Evolutionary conservation across 495 filamentous ascomycete species (phyloP), one percentile per base, ranked within the genome.

Genomic region (Cercophora scortea): DNA sequence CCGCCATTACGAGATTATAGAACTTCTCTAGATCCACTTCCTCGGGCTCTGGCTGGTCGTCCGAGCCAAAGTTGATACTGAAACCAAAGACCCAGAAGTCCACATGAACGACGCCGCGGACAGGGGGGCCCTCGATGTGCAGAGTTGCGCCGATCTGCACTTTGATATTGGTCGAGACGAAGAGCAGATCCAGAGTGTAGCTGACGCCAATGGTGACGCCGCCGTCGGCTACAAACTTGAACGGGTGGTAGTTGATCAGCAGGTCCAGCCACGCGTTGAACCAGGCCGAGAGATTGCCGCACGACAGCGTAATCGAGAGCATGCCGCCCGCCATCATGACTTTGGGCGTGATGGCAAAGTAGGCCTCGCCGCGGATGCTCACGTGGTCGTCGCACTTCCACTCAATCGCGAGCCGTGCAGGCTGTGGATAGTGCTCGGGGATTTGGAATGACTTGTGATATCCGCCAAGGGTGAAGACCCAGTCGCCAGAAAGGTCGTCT

Each of bases 321-420:
- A 43, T 42, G 0, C 69, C 74, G 12, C 77, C 77, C 15, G 56
- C 74, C 78, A 80, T 80, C 52, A 61, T 68, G 0, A 51, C 58
- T 47, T 74, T 74, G 10, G 77, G 77, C 4, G 77, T 80, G 42
- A 81, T 70, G 33, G 75, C 77, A 51, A 78, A 79, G 55, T 77
- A 79, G 3, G 70, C 69, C 42, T 72, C 48, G 0, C 76, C 78
- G 1, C 43, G 42, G 46, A 81, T 68, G 4, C 52, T 63, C 19
- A 80, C 42, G 4, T 36, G n/a, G 4, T 45, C 39, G 15, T 56
- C 63, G 13, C 71, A 42, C 5, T 43, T 46, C 65, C 68, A 80
- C 35, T 42, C 53, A 43, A 80, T 78, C 6, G 50, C 70, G 2
- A 82, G 56, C 9, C 79, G 63, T 1, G 63, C 56, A 0, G 73